Evolutionary conservation across 2,329 filamentous ascomycete genomes (phyloP).

Genomic region (Xylariaceae sp.): DNA sequence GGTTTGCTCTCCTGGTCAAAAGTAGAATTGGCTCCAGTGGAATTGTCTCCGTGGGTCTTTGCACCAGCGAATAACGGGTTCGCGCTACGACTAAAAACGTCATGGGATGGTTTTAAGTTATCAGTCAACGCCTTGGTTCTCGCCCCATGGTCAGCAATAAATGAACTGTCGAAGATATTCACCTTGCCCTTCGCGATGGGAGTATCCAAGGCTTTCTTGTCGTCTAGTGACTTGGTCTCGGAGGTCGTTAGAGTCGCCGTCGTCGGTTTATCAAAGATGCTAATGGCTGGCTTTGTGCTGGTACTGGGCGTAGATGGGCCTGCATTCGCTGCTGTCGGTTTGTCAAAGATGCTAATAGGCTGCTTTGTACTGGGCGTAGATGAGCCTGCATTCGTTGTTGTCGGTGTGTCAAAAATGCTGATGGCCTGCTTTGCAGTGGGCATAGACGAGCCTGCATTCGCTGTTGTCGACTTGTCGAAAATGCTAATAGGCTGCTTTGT

Average conservation of each 20-base stretch:
- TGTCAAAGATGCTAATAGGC: neutral
- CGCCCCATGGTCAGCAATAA: constrained; percentile 17
- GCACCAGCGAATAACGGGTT: constrained; percentile 17
- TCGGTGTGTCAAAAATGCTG: constrained; percentile 20
- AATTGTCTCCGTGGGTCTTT: constrained; percentile 29
- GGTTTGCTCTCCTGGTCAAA: constrained; percentile 36
- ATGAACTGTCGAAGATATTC: constrained; percentile 19
- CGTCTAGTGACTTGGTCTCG: constrained; percentile 7
- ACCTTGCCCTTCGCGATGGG: constrained; percentile 1
- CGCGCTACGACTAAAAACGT: constrained; percentile 25
- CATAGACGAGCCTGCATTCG: neutral
- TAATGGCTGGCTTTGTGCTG: constrained; percentile 5
- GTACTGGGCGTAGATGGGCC: neutral
- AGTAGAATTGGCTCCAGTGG: constrained; percentile 34
- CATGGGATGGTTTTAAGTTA: constrained; percentile 17
- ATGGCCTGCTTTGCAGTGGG: constrained; percentile 9
- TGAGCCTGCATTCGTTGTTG: neutral
- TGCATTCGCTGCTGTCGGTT: constrained; percentile 2
- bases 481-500: too few relatives aligned
- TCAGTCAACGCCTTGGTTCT: constrained; percentile 19
- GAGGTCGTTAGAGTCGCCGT: neutral
- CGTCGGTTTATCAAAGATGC: constrained; percentile 12
- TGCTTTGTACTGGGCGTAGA: constrained; percentile 2
- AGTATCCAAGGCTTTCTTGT: constrained; percentile 2
- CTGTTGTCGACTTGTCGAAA: too few relatives aligned